Evolutionary conservation across 2,329 filamentous ascomycete species (phyloP).

Genomic region (Botrytis fabae): DNA sequence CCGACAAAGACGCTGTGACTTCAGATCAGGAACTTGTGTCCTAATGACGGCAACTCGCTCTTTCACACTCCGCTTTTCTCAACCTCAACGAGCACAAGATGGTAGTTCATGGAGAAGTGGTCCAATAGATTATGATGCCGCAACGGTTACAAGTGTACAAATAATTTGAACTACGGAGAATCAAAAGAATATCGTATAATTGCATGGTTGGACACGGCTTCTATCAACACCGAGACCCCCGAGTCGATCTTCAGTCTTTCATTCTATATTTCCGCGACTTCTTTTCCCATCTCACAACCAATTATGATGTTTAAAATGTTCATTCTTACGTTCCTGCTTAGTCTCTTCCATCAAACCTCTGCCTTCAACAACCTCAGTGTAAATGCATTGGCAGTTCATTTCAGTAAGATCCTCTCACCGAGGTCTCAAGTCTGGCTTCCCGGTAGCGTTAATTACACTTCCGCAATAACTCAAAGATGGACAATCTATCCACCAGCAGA

Average conservation of each 20-base stretch:
- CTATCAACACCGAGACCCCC: not conserved
- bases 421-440: not conserved
- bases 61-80: not conserved
- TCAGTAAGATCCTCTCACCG: not conserved
- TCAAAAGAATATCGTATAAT: too few species aligned
- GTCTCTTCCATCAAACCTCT: not conserved
- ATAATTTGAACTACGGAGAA: not conserved
- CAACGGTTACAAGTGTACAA: not conserved
- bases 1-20: not conserved
- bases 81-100: not conserved
- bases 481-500: not conserved
- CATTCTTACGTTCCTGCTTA: not conserved
- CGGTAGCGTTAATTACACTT: not conserved
- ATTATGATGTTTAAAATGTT: not conserved
- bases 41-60: not conserved
- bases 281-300: not conserved
- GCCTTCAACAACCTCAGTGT: not conserved
- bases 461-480: conserved; percentile 2
- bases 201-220: not conserved
- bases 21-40: not conserved
- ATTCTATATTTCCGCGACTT: not conserved
- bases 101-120: too few species aligned
- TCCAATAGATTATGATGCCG: not conserved
- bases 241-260: not conserved
- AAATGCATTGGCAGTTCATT: not conserved